Evolutionary conservation across 208 protist species (phyloP), one percentile per base, ranked within the genome.

Genomic region (Acanthamoeba triangularis): DNA sequence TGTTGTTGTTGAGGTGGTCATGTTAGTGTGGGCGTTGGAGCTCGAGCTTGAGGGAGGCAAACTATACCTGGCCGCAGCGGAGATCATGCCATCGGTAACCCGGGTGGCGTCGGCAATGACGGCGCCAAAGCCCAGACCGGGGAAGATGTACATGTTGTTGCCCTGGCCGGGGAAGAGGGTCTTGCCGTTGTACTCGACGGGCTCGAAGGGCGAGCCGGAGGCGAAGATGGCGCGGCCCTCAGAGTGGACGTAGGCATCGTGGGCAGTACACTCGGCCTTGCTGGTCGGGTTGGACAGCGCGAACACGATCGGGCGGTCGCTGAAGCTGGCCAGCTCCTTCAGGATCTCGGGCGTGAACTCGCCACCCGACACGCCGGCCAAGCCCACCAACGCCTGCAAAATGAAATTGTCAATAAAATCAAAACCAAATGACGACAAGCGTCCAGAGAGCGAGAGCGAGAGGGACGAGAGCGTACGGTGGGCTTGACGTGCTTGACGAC

Each of bases 341-440:
- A 99, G 95, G 30, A 99, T 98, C 52, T 99, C 98, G 96, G 99
- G 96, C n/a, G 98, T 99, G 97, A 99, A 99, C 33, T 97, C 97
- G 59, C 98, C 97, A 65, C 98, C 98, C 3, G 87, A 61, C 37
- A 98, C 96, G 65, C 99, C 99, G 88, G 98, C 98, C 49, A 99
- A 49, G 3, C 72, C 37, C 13, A 76, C 67, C 13, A 76, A 30
- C 67, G 67, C 67, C 67, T 76, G 33, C 18, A n/a, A n/a, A n/a
- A n/a, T n/a, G n/a, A n/a, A n/a, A n/a, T n/a, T n/a, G n/a, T n/a
- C n/a, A n/a, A n/a, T n/a, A n/a, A n/a, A n/a, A n/a, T n/a, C n/a
- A n/a, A n/a, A n/a, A n/a, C n/a, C n/a, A n/a, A n/a, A n/a, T n/a
- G n/a, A n/a, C n/a, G n/a, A n/a, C n/a, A n/a, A n/a, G n/a, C n/a